A percentile compares a stretch with the other conserved stretches of the same genome.
phyloP scores from a whole-genome alignment of 805 yeast species.

The Kluyveromyces siamensis region DNA sequence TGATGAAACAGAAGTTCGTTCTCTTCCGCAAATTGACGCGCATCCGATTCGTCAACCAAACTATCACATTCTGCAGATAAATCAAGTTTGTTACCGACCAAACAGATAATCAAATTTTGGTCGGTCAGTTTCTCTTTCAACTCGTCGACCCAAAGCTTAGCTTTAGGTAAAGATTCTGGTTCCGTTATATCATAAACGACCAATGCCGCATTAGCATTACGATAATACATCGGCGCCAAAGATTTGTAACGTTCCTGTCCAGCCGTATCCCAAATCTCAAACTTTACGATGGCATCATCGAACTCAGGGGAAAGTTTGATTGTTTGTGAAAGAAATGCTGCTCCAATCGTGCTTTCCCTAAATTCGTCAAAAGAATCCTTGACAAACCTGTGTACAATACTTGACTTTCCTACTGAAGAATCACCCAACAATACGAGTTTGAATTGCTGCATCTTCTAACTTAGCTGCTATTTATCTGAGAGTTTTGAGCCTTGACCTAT shows the following conservation, averaged over 20 bases:
- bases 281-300: slow-evolving; percentile 31
- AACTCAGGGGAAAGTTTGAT: slow-evolving; percentile 30
- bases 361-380: slow-evolving; percentile 64
- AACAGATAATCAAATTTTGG: slow-evolving; percentile 64
- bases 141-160: slow-evolving; percentile 88
- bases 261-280: slow-evolving; percentile 91
- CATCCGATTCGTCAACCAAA: slow-evolving; percentile 35
- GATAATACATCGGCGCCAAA: slow-evolving; percentile 73
- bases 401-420: slow-evolving; percentile 75
- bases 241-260: slow-evolving; percentile 87
- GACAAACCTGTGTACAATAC: slow-evolving; percentile 75
- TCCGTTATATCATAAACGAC: slow-evolving; percentile 81
- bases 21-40: slow-evolving; percentile 47
- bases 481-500: too few species aligned
- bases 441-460: slow-evolving; percentile 34
- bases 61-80: slow-evolving; percentile 39
- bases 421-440: slow-evolving; percentile 73
- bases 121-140: slow-evolving; percentile 72
- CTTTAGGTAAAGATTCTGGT: slow-evolving; percentile 62
- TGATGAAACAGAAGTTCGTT: slow-evolving; percentile 42
- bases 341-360: slow-evolving; percentile 94
- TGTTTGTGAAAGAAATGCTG: slow-evolving; percentile 88
- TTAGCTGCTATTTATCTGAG: too few species aligned
- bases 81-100: slow-evolving; percentile 85
- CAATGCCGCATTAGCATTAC: slow-evolving; percentile 76